Evolutionary conservation across 164 flowering plant species (phyloP), one percentile per base, ranked within the genome.

Genomic region (Tetracentron sinense): DNA sequence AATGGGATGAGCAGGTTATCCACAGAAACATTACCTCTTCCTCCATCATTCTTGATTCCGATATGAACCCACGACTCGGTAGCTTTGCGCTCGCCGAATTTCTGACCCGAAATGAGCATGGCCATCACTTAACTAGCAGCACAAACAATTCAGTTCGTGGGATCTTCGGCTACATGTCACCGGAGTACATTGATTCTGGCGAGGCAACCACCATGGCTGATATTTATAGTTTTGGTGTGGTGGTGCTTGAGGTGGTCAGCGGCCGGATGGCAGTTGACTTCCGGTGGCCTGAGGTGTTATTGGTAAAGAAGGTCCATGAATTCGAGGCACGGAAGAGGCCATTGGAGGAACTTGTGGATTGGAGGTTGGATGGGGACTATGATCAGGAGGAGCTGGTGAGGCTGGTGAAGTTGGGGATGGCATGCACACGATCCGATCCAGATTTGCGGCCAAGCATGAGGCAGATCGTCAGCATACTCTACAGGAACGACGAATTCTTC

Each of bases 1-100:
- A 88, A 61, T 94, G 99, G 99, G 97, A 94, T 23, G 97, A 94
- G 62, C 90, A 89, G 63, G 96, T 94, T 21, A 86, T 94, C 38
- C 99, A 94, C 73, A 81, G 85, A 54, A 86, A 82, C 68, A 88
- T 94, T 46, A 94, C 97, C 56, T 88, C 97, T 10, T 79, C 96
- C 0, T 82, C 96, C 6, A 62, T 92, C n/a, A 59, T 77, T 57
- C 85, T 94, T 6, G 97, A 94, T 57, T 72, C 72, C 0, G 97
- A 91, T 66, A 82, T 83, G 90, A 89, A 83, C 68, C 99, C 99
- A 0, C 78, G 96, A 63, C 99, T 94, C 42, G 73, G 96, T 23
- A 59, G 77, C 66, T 94, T 94, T 52, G 97, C 97, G 6, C 88
- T 94, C 0, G 97, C 99, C 10, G 96, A 92, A 67, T 88, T 94